Conservation (phyloP, 352 stramenopile species). For the Pythium aphanidermatum region DNA sequence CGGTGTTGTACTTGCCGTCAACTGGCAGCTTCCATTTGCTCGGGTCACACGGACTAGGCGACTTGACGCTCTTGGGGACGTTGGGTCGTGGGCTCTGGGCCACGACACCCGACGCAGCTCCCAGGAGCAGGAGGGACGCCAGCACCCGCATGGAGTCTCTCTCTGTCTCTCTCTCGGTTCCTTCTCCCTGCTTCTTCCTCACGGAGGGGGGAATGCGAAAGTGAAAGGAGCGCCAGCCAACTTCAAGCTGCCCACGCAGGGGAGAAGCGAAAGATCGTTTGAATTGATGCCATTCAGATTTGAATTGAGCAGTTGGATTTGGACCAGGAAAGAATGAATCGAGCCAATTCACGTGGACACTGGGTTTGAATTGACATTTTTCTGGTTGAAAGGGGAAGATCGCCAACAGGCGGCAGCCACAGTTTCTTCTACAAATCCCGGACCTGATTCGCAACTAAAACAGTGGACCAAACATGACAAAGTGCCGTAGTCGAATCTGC, state of each 20-base stretch:
- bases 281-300: slow-evolving; percentile 7
- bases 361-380: background rate
- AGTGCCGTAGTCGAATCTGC: too few relatives aligned
- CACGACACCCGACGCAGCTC: background rate
- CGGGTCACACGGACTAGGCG: slow-evolving; percentile 35
- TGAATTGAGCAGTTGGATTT: slow-evolving; percentile 4
- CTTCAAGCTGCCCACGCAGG: slow-evolving; percentile 18
- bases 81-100: background rate
- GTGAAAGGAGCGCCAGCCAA: slow-evolving; percentile 14
- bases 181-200: background rate
- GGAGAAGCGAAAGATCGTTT: slow-evolving; percentile 5
- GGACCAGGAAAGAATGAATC: too few relatives aligned
- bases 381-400: slow-evolving; percentile 4
- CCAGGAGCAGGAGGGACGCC: slow-evolving; percentile 5
- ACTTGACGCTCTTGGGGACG: background rate
- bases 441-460: too few relatives aligned
- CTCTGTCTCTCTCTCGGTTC: background rate
- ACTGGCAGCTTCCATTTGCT: slow-evolving; percentile 60
- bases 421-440: too few relatives aligned
- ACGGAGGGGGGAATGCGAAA: slow-evolving; percentile 7
- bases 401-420: too few relatives aligned
- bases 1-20: slow-evolving; percentile 69
- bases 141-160: slow-evolving; percentile 13
- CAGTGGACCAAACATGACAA: too few relatives aligned
- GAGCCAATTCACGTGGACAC: too few relatives aligned